Evolutionary conservation across 1,284 basidiomycete genomes (phyloP), one percentile per base, ranked within the genome.

Genomic region (Tremellales sp.): DNA sequence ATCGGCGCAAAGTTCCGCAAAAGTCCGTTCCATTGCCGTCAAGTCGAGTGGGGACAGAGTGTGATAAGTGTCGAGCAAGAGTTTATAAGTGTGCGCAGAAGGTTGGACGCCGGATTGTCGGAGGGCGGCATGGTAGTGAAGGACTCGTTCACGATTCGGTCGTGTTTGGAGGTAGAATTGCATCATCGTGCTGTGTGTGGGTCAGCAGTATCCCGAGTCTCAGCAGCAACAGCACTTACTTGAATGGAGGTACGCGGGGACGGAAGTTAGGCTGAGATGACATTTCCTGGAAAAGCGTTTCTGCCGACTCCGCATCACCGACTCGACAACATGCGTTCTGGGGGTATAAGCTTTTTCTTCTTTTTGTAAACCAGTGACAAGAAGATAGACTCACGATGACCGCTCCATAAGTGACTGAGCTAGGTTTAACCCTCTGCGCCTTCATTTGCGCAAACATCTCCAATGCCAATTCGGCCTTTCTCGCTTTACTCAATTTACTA

Each of bases 401-500:
- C 12, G 94, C 89, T 21, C 94, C 96, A 66, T 94, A 98, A 0
- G 94, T 97, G 56, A 98, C 90, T 2, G 86, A 87, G 19, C 85
- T 85, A 0, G 92, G 88, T 6, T 72, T 68, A 24, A 93, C 63
- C 6, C 81, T 76, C 36, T 53, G 63, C 35, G 72, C 74, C 46
- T 81, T 78, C 78, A 89, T 90, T 84, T 84, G 79, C 46, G 84
- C 80, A 79, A 97, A 96, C 52, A 94, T 76, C 61, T 87, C 84
- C 48, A 97, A 76, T 0, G 90, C 92, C 53, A 82, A 78, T 59
- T 92, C 89, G 1, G 90, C 89, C 74, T 93, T 93, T 61, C 92
- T 81, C 1, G 93, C 93, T 69, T 88, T 89, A 35, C 89, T 85
- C 6, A 96, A 79, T 75, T 94, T 93, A 55, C 88, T 90, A 73